phyloP scores from a whole-genome alignment of 2,329 filamentous ascomycete species.

The Neonectria sp. region DNA sequence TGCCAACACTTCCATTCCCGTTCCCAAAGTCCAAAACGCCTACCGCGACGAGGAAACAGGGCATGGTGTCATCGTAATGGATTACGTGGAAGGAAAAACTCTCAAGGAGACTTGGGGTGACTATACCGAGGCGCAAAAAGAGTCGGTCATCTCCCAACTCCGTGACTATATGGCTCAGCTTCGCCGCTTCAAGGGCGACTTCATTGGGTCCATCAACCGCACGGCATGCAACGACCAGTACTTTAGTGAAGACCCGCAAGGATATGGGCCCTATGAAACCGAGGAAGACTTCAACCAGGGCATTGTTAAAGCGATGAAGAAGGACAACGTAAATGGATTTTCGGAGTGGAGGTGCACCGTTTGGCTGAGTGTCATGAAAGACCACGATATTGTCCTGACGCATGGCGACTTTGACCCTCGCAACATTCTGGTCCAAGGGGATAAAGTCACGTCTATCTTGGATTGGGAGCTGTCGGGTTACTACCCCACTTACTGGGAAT shows the following conservation, averaged over 20 bases:
- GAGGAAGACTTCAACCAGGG: constrained; percentile 41
- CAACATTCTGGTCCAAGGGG: constrained; percentile 29
- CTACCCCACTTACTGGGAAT: constrained; percentile 32
- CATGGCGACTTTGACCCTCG: constrained; percentile 27
- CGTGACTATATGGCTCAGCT: constrained; percentile 39
- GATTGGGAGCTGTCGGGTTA: constrained; percentile 33
- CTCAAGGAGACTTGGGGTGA: constrained; percentile 35
- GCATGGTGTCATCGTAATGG: constrained; percentile 37
- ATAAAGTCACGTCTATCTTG: constrained; percentile 21
- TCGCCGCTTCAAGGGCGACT: constrained; percentile 32
- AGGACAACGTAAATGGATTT: constrained; percentile 16
- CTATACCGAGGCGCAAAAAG: constrained; percentile 28
- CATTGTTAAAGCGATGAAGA: constrained; percentile 36
- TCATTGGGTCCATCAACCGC: constrained; percentile 39
- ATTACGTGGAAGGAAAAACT: constrained; percentile 35
- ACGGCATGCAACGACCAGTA: constrained; percentile 39
- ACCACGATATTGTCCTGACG: constrained; percentile 32
- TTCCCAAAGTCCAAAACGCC: constrained; percentile 29
- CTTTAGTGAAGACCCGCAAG: constrained; percentile 29
- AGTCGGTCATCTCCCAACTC: constrained; percentile 38
- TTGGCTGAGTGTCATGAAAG: constrained; percentile 33
- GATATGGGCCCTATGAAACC: constrained; percentile 34
- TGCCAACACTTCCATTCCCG: constrained; percentile 25
- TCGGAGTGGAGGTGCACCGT: constrained; percentile 28
- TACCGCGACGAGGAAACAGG: constrained; percentile 29